These are phyloP conservation scores for Wallemia ichthyophaga DNA, from an alignment of 1,284 basidiomycete genomes.

Conservation along the genomic window DNA sequence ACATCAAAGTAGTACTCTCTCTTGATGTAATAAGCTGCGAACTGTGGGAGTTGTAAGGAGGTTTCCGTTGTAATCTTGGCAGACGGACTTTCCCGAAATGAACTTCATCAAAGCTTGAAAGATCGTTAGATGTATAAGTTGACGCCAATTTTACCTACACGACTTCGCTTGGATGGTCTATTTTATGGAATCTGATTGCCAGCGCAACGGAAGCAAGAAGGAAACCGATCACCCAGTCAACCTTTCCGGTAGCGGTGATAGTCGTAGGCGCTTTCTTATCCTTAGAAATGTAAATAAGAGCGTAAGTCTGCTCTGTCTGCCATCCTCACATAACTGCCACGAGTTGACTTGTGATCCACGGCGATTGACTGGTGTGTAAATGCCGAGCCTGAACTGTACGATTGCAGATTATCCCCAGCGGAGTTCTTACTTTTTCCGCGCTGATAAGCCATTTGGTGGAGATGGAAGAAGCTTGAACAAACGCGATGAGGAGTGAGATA, in stretches of 20 bases:
- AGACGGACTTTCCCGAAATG: constrained; percentile 46
- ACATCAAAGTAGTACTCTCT: constrained; percentile 98
- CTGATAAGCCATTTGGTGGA: neutral
- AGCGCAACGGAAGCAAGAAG: constrained; percentile 40
- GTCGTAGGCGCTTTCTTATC: neutral
- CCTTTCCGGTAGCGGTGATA: neutral
- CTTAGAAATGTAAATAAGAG: neutral
- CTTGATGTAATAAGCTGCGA: constrained; percentile 65
- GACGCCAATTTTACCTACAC: constrained; percentile 29
- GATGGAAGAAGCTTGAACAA: neutral
- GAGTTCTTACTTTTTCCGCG: neutral
- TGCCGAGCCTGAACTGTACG: neutral
- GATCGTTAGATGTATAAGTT: neutral
- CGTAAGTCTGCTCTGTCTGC: neutral
- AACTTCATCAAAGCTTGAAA: constrained; percentile 65
- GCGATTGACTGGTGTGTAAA: neutral
- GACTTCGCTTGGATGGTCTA: constrained; percentile 72
- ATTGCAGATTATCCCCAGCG: neutral
- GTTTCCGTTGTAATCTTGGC: neutral
- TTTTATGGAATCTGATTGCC: constrained; percentile 64
- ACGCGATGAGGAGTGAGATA: constrained; percentile 13
- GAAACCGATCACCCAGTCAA: constrained; percentile 10
- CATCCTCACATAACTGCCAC: neutral
- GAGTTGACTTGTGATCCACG: neutral
- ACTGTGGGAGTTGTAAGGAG: constrained; percentile 15